These are phyloP conservation scores for Ballota nigra DNA, from an alignment of 257 asterid species.

Conservation along the genomic window DNA sequence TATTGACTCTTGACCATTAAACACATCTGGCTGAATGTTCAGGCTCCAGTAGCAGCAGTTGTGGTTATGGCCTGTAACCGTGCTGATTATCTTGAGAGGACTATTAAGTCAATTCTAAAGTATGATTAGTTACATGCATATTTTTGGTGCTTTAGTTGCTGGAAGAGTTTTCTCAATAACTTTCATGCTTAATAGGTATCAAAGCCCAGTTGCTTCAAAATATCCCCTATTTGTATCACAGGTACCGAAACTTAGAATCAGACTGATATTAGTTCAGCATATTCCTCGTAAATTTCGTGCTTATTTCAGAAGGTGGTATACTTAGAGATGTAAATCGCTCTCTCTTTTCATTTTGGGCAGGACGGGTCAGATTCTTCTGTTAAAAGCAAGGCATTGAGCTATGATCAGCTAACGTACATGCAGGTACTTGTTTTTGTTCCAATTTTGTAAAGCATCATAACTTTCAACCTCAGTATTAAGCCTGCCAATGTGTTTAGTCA, in stretches of 20 bases:
- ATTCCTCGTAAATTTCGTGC: constrained; percentile 13
- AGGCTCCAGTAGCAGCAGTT: constrained; percentile 95
- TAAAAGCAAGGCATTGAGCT: constrained; percentile 74
- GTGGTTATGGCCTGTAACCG: constrained; percentile 99
- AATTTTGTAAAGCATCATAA: constrained; percentile 15
- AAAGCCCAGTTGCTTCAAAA: constrained; percentile 70
- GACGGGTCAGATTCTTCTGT: constrained; percentile 87
- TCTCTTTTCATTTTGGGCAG: constrained; percentile 41
- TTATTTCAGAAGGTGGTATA: constrained; percentile 6
- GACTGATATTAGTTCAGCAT: constrained; percentile 15
- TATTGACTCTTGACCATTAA: constrained; percentile 19
- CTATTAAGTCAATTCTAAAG: constrained; percentile 85
- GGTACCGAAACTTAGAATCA: constrained; percentile 39
- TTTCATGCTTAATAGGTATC: constrained; percentile 56
- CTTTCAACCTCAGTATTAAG: neutral
- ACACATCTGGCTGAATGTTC: constrained; percentile 33
- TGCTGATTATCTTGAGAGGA: constrained; percentile 93
- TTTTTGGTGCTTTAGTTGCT: constrained; percentile 22
- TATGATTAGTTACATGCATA: constrained; percentile 35
- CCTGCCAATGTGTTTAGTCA: constrained; percentile 23
- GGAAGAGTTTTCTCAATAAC: constrained; percentile 29
- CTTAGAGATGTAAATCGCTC: constrained; percentile 13
- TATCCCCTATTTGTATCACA: constrained; percentile 95
- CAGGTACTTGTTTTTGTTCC: constrained; percentile 54
- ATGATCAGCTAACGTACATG: constrained; percentile 85